Base-by-base conservation (phyloP, 176 grass and related monocot genomes). In the Rhipidocladum racemiflorum region DNA sequence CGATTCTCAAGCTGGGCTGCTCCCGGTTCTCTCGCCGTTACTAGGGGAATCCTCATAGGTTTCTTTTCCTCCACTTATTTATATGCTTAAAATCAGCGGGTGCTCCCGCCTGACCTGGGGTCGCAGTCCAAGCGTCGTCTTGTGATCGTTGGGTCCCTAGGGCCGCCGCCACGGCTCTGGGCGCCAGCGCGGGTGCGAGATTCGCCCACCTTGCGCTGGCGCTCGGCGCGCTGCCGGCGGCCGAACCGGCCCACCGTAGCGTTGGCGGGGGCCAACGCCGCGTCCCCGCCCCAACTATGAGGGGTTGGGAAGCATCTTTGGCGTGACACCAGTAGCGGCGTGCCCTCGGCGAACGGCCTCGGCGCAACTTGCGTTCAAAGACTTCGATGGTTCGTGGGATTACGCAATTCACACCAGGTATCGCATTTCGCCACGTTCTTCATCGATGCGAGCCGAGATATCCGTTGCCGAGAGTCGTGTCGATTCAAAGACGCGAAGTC, bases 371-470 rank as follows among this genome's bases (percentile, higher is more conserved):
- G 89, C 86, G 86, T 94, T 94, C 92, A 91, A 94, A 94, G 86
- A 89, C 88, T 91, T n/a, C 83, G 89, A 94, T 94, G 86, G 89
- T 89, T 91, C 81, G 12, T 50, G 80, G 84, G 92, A 94, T 94
- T 94, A 84, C 89, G 61, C 84, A 94, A 87, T 91, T 91, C 89
- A 94, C 92, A 91, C 92, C 89, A 90, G 50, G 87, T 92, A 95
- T 95, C 87, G 73, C 92, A 91, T 90, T 91, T 94, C 79, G 66
- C 92, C 89, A 89, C 81, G 84, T 89, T 89, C 89, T 94, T 94
- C 92, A 91, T 94, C 89, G 86, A 91, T 81, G 86, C 60, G 60
- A 88, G 90, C 90, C 67, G 57, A 86, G 83, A 92, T 92, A 92
- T 92, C 78, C 74, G 50, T 89, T 92, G 86, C 61, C 90, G 86